These are phyloP conservation scores for Ogataea ramenticola DNA, from an alignment of 805 yeast species.

Conservation along the genomic window DNA sequence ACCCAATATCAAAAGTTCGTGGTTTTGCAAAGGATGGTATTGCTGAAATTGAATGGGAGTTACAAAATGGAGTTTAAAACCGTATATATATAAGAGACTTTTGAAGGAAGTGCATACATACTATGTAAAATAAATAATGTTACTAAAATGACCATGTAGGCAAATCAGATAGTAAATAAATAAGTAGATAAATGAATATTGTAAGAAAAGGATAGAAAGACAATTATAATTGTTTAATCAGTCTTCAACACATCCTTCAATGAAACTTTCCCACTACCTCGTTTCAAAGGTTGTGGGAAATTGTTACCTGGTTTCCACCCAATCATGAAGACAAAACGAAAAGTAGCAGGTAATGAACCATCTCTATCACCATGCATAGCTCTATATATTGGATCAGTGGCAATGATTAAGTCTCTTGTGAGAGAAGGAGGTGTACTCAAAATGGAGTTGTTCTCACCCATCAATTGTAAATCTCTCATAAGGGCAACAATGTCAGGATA, in stretches of 20 bases:
- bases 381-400: conserved; percentile 69
- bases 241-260: conserved; percentile 51
- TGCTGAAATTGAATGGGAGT: conserved; percentile 10
- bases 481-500: conserved; percentile 67
- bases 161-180: too few relatives aligned
- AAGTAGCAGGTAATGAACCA: conserved; percentile 67
- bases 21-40: conserved; percentile 14
- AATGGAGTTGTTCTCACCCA: conserved; percentile 79
- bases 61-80: background rate
- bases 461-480: conserved; percentile 62
- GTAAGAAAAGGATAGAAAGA: too few relatives aligned
- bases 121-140: too few relatives aligned
- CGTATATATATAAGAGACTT: background rate
- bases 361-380: conserved; percentile 60
- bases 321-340: conserved; percentile 71
- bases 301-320: conserved; percentile 76
- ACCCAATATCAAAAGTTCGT: conserved; percentile 15
- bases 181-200: too few relatives aligned
- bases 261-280: conserved; percentile 66
- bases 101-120: background rate
- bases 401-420: conserved; percentile 59
- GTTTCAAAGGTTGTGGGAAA: conserved; percentile 65
- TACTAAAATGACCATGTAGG: too few relatives aligned
- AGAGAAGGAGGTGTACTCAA: conserved; percentile 30
- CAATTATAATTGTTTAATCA: conserved; percentile 1